These are phyloP conservation scores for Nakataea oryzae DNA, from an alignment of 2,329 filamentous ascomycete genomes.

Conservation along the genomic window DNA sequence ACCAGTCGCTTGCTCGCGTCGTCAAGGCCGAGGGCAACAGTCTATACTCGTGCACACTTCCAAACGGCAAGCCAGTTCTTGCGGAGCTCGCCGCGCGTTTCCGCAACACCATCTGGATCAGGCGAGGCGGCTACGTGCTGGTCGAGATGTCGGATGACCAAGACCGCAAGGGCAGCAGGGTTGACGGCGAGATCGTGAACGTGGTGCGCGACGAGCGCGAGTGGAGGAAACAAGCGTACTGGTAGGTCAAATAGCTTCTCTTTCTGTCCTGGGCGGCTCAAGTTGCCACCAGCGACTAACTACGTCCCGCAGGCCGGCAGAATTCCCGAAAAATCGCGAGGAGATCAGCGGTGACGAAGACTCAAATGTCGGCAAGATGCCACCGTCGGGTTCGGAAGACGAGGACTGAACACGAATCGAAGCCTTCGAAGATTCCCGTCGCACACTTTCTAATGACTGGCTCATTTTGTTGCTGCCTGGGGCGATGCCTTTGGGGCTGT, in stretches of 20 bases:
- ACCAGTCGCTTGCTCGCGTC: conserved; percentile 64
- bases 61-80: conserved; percentile 54
- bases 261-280: not conserved
- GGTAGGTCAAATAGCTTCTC: conserved; percentile 39
- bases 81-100: conserved; percentile 75
- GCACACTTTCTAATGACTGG: not conserved
- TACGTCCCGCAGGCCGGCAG: conserved; percentile 53
- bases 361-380: conserved; percentile 75
- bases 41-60: conserved; percentile 69
- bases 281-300: not conserved
- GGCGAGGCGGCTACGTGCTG: conserved; percentile 77
- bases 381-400: conserved; percentile 69
- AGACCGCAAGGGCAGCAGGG: conserved; percentile 61
- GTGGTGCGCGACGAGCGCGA: conserved; percentile 82
- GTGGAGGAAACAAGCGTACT: conserved; percentile 85
- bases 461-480: not conserved
- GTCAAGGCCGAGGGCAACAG: conserved; percentile 81
- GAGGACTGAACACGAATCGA: conserved; percentile 23
- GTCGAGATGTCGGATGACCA: conserved; percentile 57
- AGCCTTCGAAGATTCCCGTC: not conserved
- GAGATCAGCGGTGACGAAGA: conserved; percentile 61
- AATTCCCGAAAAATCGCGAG: conserved; percentile 60
- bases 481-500: not conserved
- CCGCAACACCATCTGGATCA: conserved; percentile 89
- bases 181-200: conserved; percentile 84